phyloP scores from a whole-genome alignment of 2,329 filamentous ascomycete species.

The Ophiocordyceps camponoti-saundersi region DNA sequence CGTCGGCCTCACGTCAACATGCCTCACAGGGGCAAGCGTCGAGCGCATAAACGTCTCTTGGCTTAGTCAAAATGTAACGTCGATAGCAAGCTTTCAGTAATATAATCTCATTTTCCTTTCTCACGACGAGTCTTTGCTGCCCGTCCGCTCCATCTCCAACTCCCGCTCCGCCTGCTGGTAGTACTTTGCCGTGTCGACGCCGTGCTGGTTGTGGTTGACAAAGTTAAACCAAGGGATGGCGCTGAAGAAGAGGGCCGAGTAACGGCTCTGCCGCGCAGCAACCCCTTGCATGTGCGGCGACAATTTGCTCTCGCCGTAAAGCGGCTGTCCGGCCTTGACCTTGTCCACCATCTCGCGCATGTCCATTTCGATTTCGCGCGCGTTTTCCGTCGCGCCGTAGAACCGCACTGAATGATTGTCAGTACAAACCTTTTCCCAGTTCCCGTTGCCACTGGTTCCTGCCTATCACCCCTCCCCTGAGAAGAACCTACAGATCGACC shows the following conservation, averaged over 20 bases:
- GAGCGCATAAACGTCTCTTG: not conserved
- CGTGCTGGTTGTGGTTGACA: constrained; percentile 90
- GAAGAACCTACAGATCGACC: constrained; percentile 56
- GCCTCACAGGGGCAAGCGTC: not conserved
- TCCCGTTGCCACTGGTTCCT: not conserved
- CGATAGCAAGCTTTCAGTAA: too few relatives aligned
- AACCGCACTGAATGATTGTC: constrained; percentile 57
- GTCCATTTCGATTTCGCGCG: constrained; percentile 83
- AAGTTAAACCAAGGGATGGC: constrained; percentile 96
- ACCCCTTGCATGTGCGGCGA: constrained; percentile 88
- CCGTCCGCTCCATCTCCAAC: constrained; percentile 53
- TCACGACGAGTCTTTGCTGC: constrained; percentile 1
- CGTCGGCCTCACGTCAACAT: not conserved
- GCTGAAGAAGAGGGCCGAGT: constrained; percentile 68
- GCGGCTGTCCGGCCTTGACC: constrained; percentile 77
- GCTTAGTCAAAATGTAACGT: not conserved
- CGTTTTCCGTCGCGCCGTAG: constrained; percentile 88
- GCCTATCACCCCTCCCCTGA: not conserved
- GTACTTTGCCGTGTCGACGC: constrained; percentile 96
- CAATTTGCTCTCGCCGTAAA: constrained; percentile 69
- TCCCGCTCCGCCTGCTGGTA: constrained; percentile 91
- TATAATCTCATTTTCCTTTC: not conserved
- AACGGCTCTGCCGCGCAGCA: constrained; percentile 80
- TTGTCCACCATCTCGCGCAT: constrained; percentile 97
- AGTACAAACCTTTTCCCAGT: not conserved